A percentile compares a stretch with the other conserved stretches of the same genome.
These are phyloP conservation scores for Cutaneotrichosporon dermatis DNA, from an alignment of 1,284 basidiomycete species.

Conservation along the genomic window DNA sequence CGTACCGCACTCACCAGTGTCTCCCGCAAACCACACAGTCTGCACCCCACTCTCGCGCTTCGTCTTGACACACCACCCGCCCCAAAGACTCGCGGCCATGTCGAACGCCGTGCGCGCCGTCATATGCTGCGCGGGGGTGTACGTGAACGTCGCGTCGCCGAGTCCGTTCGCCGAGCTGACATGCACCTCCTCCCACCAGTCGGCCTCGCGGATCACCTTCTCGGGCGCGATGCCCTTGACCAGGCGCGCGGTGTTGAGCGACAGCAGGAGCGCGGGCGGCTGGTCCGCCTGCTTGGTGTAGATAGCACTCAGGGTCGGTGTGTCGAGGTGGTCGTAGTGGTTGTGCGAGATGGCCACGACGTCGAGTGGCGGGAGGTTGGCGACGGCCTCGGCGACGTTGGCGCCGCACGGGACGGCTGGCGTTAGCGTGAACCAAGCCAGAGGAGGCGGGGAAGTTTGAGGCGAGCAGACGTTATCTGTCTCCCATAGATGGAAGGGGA, in stretches of 20 bases:
- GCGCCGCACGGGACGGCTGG: constrained; percentile 55
- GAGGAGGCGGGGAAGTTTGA: not conserved
- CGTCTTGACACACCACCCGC: constrained; percentile 56
- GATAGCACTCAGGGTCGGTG: constrained; percentile 54
- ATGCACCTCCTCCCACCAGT: constrained; percentile 61
- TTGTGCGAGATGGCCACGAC: constrained; percentile 61
- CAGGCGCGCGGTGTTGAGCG: constrained; percentile 58
- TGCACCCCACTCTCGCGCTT: not conserved
- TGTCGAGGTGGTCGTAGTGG: constrained; percentile 65
- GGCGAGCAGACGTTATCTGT: no score
- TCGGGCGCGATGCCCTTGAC: constrained; percentile 47
- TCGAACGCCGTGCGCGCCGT: constrained; percentile 55
- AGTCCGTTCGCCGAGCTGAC: not conserved
- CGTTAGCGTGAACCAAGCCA: not conserved
- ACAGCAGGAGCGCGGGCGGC: constrained; percentile 58
- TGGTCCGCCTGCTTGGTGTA: constrained; percentile 8
- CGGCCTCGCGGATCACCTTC: constrained; percentile 55
- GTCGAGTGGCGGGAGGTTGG: constrained; percentile 63
- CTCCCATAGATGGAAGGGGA: no score
- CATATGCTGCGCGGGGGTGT: constrained; percentile 53
- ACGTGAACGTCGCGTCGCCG: constrained; percentile 32
- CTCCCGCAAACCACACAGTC: constrained; percentile 62
- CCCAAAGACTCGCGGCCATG: constrained; percentile 58
- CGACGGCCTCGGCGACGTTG: constrained; percentile 33
- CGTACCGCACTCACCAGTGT: constrained; percentile 58